A percentile compares a stretch with the other conserved stretches of the same genome.
These are phyloP conservation scores for Smittium mucronatum DNA, from an alignment of 371 early-diverging fungal species.

Conservation along the genomic window DNA sequence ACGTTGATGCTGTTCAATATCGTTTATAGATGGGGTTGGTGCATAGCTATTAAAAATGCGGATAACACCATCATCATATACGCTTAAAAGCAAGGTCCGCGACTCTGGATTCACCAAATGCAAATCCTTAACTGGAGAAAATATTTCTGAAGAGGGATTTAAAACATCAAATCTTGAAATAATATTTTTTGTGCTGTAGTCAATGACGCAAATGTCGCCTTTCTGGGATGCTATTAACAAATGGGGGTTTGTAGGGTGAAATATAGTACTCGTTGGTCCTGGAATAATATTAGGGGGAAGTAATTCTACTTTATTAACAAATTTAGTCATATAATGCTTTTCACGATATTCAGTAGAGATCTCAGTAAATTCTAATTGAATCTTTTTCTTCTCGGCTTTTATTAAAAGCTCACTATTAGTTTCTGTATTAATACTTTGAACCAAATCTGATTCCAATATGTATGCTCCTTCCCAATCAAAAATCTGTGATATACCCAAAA, in stretches of 20 bases:
- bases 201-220: conserved; percentile 21
- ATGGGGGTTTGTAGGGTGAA: conserved; percentile 27
- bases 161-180: conserved; percentile 16
- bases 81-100: conserved; percentile 62
- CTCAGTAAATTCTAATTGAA: conserved; percentile 22
- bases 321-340: conserved; percentile 15
- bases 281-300: conserved; percentile 13
- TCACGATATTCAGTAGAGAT: conserved; percentile 13
- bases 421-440: conserved; percentile 20
- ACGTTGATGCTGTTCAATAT: background rate
- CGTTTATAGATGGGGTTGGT: conserved; percentile 12
- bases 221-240: conserved; percentile 21
- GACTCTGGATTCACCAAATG: conserved; percentile 86
- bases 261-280: conserved; percentile 12
- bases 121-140: conserved; percentile 46
- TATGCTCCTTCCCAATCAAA: conserved; percentile 34
- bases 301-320: conserved; percentile 18
- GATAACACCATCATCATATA: conserved; percentile 31
- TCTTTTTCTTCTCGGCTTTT: conserved; percentile 23
- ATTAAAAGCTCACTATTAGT: conserved; percentile 27
- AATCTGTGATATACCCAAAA: conserved; percentile 19
- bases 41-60: conserved; percentile 32
- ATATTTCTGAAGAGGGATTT: background rate
- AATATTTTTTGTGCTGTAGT: conserved; percentile 24
- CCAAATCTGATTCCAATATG: conserved; percentile 26